Conservation (phyloP, 208 protist genomes). For the Borovskyia barvae region DNA sequence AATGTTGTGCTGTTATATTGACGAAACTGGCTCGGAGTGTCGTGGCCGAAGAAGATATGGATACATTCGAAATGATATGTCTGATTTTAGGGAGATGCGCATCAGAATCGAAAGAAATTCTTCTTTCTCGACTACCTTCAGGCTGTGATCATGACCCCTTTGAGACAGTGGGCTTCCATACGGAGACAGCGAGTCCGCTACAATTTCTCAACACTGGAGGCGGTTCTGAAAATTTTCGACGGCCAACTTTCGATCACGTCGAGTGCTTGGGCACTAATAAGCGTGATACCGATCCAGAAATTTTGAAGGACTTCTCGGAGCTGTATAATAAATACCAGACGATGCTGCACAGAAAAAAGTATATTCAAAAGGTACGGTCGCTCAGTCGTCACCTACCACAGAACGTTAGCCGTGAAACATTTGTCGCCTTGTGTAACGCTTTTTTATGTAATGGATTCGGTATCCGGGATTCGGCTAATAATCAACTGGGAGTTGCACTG, state of each 20-base stretch:
- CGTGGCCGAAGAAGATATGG: constrained; percentile 26
- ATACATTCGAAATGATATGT: constrained; percentile 29
- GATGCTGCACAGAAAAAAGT: constrained; percentile 21
- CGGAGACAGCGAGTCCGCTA: constrained; percentile 8
- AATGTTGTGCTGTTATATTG: constrained; percentile 28
- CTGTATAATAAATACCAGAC: constrained; percentile 20
- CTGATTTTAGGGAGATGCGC: constrained; percentile 20
- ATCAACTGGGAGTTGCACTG: constrained; percentile 18
- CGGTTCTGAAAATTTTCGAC: neutral
- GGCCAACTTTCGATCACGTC: constrained; percentile 25
- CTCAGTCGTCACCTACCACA: constrained; percentile 1
- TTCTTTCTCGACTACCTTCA: neutral
- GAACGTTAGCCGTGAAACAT: constrained; percentile 21
- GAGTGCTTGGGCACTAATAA: constrained; percentile 34
- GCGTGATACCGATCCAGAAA: constrained; percentile 18
- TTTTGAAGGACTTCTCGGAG: constrained; percentile 22
- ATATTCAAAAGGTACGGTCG: neutral
- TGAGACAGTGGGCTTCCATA: constrained; percentile 27
- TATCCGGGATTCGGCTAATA: constrained; percentile 19
- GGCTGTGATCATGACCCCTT: neutral
- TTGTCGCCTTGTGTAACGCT: constrained; percentile 27
- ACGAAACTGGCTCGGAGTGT: neutral
- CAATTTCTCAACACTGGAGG: constrained; percentile 14
- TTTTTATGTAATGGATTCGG: constrained; percentile 50
- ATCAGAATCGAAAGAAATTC: constrained; percentile 15